phyloP scores from a whole-genome alignment of 2,329 filamentous ascomycete genomes.

The Penicillium brasilianum region DNA sequence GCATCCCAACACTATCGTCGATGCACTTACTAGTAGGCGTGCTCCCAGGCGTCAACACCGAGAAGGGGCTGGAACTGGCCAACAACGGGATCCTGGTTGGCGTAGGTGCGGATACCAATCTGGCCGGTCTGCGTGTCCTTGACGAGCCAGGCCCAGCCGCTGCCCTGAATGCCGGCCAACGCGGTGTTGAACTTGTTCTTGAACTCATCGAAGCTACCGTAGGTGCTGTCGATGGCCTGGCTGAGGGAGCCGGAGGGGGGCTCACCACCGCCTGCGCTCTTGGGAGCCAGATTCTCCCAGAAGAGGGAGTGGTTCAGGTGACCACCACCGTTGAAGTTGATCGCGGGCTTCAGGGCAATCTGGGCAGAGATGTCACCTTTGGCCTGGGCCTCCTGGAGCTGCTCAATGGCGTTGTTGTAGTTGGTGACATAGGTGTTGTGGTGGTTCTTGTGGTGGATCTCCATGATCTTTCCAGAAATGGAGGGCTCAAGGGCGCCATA shows the following conservation, averaged over 20 bases:
- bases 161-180: slow-evolving; percentile 68
- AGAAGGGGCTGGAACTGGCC: slow-evolving; percentile 82
- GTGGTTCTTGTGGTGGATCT: slow-evolving; percentile 92
- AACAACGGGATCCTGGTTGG: slow-evolving; percentile 86
- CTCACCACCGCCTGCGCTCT: slow-evolving; percentile 65
- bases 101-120: slow-evolving; percentile 68
- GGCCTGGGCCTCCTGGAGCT: slow-evolving; percentile 64
- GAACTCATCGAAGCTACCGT: slow-evolving; percentile 63
- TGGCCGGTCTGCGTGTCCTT: slow-evolving; percentile 65
- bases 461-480: slow-evolving; percentile 92
- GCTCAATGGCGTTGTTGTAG: slow-evolving; percentile 79
- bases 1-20: neutral
- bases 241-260: slow-evolving; percentile 63
- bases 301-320: slow-evolving; percentile 69
- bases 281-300: slow-evolving; percentile 71
- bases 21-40: slow-evolving; percentile 77
- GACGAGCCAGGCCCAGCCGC: slow-evolving; percentile 68
- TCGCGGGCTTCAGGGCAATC: slow-evolving; percentile 63
- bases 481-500: slow-evolving; percentile 89
- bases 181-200: slow-evolving; percentile 69
- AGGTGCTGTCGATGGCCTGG: slow-evolving; percentile 64
- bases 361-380: slow-evolving; percentile 61
- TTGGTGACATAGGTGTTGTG: slow-evolving; percentile 92
- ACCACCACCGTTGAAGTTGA: slow-evolving; percentile 69
- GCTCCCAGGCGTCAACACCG: slow-evolving; percentile 94